Evolutionary conservation across 2,329 filamentous ascomycete genomes (phyloP), one percentile per base, ranked within the genome.

Genomic region (Venturia aucupariae): DNA sequence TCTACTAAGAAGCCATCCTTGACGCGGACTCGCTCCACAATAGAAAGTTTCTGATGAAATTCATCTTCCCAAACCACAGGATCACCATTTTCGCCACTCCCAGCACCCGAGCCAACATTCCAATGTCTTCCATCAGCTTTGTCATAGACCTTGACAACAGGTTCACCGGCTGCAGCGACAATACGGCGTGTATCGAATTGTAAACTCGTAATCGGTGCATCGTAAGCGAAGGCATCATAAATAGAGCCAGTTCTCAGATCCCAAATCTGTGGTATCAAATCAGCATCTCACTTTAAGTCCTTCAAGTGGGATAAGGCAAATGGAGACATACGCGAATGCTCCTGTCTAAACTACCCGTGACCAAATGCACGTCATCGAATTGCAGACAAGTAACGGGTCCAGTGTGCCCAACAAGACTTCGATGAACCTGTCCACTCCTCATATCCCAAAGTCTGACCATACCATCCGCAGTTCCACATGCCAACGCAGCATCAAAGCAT

Each of bases 391-490:
- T 97, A 64, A 99, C 91, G 0, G 94, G 90, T 0, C 92, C 93
- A 0, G 94, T 99, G 72, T 99, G 94, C 2, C 94, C 94, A 11
- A 99, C 92, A 6, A 99, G 80, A 75, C 92, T 97, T 65, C 94
- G 85, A 76, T 97, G 92, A n/a, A 99, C 94, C 76, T 97, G 93
- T 1, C 94, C 94, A 74, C 91, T 96, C 68, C 94, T 85, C 70
- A 99, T 79, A 86, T 99, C 94, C 94, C 94, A 99, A 41, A 99
- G 79, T 65, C 94, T 83, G 48, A 99, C 92, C 90, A 97, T 95
- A 51, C 94, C 94, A 73, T 99, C 94, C 0, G 94, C 94, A 15
- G 94, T 99, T 69, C 94, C 94, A 73, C 94, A 97, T 11, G 94
- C 94, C 67, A 99, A 81, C 15, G 94, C 94, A 17, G 93, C 90